A percentile compares a stretch with the other conserved stretches of the same genome.
Evolutionary conservation across 179 eudicot species (phyloP).

Genomic region (Carnegiea gigantea): DNA sequence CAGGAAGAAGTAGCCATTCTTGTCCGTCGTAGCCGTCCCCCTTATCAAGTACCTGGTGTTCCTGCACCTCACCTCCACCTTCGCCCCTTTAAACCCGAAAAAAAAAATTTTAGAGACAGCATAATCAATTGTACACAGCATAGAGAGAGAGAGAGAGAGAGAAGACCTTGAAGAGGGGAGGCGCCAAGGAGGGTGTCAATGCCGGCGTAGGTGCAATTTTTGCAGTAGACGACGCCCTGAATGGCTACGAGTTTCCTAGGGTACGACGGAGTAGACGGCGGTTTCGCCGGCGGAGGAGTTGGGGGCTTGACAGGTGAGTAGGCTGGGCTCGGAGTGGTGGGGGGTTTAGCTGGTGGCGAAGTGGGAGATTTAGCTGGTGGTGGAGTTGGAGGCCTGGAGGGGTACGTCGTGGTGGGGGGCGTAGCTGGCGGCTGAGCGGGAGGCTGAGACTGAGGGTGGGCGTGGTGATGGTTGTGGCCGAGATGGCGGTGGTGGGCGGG

Average conservation of each 20-base stretch:
- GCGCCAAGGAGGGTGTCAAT: conserved; percentile 53
- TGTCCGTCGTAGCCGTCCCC: conserved; percentile 48
- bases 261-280: conserved; percentile 19
- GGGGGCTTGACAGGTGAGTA: conserved; percentile 2
- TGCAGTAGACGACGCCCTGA: conserved; percentile 72
- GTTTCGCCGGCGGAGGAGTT: conserved; percentile 13
- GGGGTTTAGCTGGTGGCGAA: conserved; percentile 11
- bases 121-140: not conserved
- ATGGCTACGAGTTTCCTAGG: conserved; percentile 49
- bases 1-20: conserved; percentile 70
- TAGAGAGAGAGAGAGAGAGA: not conserved
- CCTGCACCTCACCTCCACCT: conserved; percentile 56
- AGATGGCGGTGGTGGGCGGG: conserved; percentile 13
- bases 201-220: conserved; percentile 54
- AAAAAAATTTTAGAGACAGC: not conserved
- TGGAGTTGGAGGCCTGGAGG: conserved; percentile 11
- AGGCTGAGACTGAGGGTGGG: conserved; percentile 14
- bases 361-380: not conserved
- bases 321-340: conserved; percentile 16
- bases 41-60: conserved; percentile 46
- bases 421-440: conserved; percentile 21
- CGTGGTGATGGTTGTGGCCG: conserved; percentile 10
- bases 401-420: not conserved
- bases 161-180: conserved; percentile 51
- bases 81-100: conserved; percentile 47